Base-by-base conservation (phyloP, 2,329 filamentous ascomycete genomes). In the Drechslera avenae region DNA sequence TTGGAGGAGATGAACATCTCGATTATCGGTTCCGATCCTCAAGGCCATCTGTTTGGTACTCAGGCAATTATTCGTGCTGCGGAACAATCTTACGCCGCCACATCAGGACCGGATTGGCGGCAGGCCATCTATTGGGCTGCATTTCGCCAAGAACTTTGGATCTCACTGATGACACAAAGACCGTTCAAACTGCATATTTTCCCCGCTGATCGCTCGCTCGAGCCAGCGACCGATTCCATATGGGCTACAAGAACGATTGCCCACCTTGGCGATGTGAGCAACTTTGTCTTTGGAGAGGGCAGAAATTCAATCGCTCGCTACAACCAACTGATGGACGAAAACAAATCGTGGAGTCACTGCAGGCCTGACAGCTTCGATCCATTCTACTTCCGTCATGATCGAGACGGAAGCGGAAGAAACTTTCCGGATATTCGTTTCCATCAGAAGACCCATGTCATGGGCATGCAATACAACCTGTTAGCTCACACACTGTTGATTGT, bases 201-300 rank as follows among this genome's bases (percentile, higher is more conserved):
- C n/a, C 67, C 68, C 2, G 67, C 68, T 18, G 73, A 76, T 57
- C 67, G 75, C 12, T 74, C 73, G 0, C 67, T 75, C 6, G 70
- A 74, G 43, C 68, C 72, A 13, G 69, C 73, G 1, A 69, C 69
- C 18, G 75, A 77, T 47, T 74, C 73, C 4, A 64, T 72, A 5
- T 77, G 74, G 75, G 74, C 75, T 14, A 76, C 74, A 28, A 67
- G 75, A 9, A 75, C 74, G 14, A 76, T 76, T 35, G 68, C 68
- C 6, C 71, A 73, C 52, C 58, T 73, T 5, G 71, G 67, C 7
- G 71, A 74, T 35, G 71, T 72, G 6, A 67, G 67, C 40, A 72
- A 72, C 18, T 72, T 73, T 39, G 69, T 63, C 0, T 73, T 73
- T 41, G 69, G 69, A 2, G 68, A 71, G 45, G 68, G 63, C 2